Base-by-base conservation (phyloP, 2,329 filamentous ascomycete genomes). In the Pseudogymnoascus sp. region DNA sequence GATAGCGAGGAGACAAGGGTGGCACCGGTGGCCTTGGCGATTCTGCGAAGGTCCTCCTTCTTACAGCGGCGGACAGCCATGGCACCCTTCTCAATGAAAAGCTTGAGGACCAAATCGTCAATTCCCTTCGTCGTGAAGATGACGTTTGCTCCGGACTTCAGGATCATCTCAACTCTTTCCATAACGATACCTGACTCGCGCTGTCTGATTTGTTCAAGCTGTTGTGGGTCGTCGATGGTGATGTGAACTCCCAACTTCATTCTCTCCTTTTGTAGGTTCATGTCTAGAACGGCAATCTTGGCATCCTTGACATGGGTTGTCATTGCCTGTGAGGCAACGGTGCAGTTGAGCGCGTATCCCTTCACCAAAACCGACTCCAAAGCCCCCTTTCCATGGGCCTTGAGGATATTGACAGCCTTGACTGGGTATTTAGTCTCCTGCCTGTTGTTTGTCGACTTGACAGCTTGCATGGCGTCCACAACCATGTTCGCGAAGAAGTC, bases 221-320 rank as follows among this genome's bases (percentile, higher is more conserved):
- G 94, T 73, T 95, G 88, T 57, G 94, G 94, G 73, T 99, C 94
- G 69, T 99, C 94, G 66, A 99, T 89, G 11, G 94, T 97, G 71
- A 99, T 96, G 76, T 99, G 93, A 63, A 99, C 94, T 67, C 94
- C 94, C 62, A 99, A 80, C 83, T 99, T 97, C 94, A 99, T 97
- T 68, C 93, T 85, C 81, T 97, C 93, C 80, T 99, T 99, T 73
- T 97, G 93, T 70, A 99, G 76, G 77, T 99, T 99, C 85, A 99
- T 97, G 74, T 99, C 94, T 64, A 99, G 77, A 70, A 93, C 88
- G 58, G 94, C 94, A 75, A 99, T 99, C 81, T 96, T 97, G 67
- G 94, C 94, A 75, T 97, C 92, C 59, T 84, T 84, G 73, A 99
- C 85, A 69, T 89, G 85, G 30, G 94, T 99, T 70, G 86, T 91